Conservation (phyloP, 2,329 filamentous ascomycete genomes). For the Arthrinium phaeospermum region DNA sequence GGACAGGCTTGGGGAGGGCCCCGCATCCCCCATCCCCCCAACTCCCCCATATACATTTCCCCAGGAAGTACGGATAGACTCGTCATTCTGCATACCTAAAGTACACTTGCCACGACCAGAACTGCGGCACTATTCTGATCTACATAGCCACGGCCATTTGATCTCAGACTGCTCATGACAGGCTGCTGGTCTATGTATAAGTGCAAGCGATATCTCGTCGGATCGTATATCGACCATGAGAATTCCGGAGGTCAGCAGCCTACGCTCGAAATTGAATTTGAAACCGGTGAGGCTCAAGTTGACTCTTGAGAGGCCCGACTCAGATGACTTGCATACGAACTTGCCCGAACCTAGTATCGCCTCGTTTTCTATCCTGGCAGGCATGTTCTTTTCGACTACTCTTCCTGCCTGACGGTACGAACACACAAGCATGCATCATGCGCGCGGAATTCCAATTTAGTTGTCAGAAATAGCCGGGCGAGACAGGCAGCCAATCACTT, state of each 20-base stretch:
- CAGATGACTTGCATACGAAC: slow-evolving; percentile 13
- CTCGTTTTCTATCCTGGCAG: background rate
- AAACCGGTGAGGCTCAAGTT: slow-evolving; percentile 15
- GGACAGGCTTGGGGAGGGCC: background rate
- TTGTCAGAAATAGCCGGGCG: background rate
- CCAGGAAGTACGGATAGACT: background rate
- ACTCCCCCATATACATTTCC: background rate
- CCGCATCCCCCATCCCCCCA: background rate
- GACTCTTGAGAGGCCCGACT: slow-evolving; percentile 11
- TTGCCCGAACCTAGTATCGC: slow-evolving; percentile 3
- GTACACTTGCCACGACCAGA: background rate
- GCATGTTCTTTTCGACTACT: background rate
- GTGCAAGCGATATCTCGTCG: background rate
- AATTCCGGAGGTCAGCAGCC: background rate
- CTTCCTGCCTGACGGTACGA: background rate
- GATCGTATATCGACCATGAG: background rate
- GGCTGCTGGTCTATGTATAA: background rate
- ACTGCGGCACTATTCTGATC: background rate
- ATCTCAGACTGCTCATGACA: background rate
- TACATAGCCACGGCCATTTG: background rate
- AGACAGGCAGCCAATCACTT: background rate
- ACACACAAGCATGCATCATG: slow-evolving; percentile 3
- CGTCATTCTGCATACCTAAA: slow-evolving; percentile 8
- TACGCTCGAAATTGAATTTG: background rate
- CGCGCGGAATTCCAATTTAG: background rate